Conservation (phyloP, 2,329 filamentous ascomycete genomes). For the Trichoderma sp. region DNA sequence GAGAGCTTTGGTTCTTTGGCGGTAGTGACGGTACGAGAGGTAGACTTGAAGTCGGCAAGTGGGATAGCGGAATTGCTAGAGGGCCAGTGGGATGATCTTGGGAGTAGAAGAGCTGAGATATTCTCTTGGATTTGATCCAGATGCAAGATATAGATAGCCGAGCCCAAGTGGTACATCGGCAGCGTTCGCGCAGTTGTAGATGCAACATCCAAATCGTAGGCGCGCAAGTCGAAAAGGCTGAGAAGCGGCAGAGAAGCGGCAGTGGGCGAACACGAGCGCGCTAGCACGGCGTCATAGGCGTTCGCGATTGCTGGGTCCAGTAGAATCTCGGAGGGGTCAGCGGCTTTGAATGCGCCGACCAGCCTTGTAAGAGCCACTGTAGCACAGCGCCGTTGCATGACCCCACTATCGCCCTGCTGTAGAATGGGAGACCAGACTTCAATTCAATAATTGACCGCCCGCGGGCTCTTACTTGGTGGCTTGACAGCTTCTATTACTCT, state of each 20-base stretch:
- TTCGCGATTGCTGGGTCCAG: constrained; percentile 5
- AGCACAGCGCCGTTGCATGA: neutral
- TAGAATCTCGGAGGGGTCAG: constrained; percentile 2
- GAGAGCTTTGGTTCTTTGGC: neutral
- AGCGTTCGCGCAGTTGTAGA: neutral
- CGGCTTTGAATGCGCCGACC: neutral
- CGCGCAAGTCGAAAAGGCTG: neutral
- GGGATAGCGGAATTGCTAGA: neutral
- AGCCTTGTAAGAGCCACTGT: neutral
- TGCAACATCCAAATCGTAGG: neutral
- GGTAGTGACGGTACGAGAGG: neutral
- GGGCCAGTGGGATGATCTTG: neutral
- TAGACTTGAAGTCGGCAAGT: neutral
- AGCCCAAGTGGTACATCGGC: neutral
- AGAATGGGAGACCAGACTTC: too few species aligned
- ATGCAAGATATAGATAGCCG: neutral
- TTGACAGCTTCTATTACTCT: too few species aligned
- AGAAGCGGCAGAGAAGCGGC: neutral
- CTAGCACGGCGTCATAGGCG: constrained; percentile 8
- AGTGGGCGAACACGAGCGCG: constrained; percentile 5
- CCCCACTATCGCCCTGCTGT: neutral
- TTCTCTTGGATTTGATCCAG: neutral
- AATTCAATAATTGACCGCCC: too few species aligned
- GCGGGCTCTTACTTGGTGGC: too few species aligned
- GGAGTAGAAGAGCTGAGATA: neutral